These are phyloP conservation scores for Entonaema liquescens DNA, from an alignment of 495 filamentous ascomycete species.

Conservation along the genomic window DNA sequence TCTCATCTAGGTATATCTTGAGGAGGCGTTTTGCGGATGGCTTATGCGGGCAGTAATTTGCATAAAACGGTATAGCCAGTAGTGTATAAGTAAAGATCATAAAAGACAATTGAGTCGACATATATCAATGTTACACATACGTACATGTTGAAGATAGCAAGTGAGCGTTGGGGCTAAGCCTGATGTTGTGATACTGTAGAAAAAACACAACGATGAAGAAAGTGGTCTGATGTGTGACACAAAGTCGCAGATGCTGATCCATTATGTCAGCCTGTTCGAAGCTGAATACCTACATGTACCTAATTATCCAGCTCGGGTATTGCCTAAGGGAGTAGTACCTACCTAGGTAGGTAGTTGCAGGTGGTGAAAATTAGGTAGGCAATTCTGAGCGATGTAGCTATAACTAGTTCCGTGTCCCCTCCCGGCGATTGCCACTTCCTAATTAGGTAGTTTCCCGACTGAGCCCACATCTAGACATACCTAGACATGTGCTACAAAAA, in stretches of 20 bases:
- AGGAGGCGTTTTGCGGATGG: not conserved
- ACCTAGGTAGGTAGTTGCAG: too few species aligned
- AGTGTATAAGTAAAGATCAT: not conserved
- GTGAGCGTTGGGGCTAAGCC: not conserved
- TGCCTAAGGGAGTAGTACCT: too few species aligned
- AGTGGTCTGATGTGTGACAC: not conserved
- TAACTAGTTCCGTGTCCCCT: too few species aligned
- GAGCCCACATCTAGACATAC: not conserved
- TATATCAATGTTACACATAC: not conserved
- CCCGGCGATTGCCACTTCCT: not conserved
- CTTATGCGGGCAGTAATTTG: too few species aligned
- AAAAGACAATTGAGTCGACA: not conserved
- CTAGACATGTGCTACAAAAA: not conserved
- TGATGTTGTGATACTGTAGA: not conserved
- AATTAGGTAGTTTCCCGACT: not conserved
- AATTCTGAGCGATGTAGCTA: not conserved
- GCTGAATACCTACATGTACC: too few species aligned
- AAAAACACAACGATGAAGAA: not conserved
- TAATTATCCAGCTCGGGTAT: too few species aligned
- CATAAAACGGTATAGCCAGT: too few species aligned
- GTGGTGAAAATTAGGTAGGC: not conserved
- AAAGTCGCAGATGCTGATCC: not conserved
- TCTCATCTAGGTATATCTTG: not conserved
- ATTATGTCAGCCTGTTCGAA: not conserved
- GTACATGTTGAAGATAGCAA: not conserved